phyloP scores from a whole-genome alignment of 306 rosid genomes.

The barrel medic (Medicago truncatula) region DNA sequence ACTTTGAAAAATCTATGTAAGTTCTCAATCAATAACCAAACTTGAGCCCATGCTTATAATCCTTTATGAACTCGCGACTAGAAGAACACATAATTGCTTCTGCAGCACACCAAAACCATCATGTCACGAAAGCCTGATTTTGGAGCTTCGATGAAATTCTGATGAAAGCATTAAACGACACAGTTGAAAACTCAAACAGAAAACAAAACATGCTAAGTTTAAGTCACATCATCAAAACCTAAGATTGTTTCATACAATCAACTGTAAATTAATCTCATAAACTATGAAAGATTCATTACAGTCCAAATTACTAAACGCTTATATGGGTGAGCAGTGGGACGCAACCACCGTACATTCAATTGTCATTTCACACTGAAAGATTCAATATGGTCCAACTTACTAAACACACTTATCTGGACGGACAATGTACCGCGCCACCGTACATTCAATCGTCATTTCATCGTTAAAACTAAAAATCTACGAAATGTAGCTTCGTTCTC shows the following conservation, averaged over 20 bases:
- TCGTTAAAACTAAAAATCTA: background rate
- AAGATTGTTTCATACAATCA: background rate
- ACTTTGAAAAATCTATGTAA: background rate
- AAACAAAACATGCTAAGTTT: background rate
- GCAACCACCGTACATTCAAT: no score
- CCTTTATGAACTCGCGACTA: background rate
- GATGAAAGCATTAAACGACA: background rate
- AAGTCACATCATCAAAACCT: background rate
- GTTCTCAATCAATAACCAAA: background rate
- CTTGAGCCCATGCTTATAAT: background rate
- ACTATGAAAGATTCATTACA: no score
- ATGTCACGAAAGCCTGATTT: background rate
- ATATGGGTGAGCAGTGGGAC: background rate
- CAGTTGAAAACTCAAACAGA: background rate
- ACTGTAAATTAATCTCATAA: background rate
- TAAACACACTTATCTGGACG: no score
- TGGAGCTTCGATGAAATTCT: background rate
- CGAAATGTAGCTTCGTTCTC: no score
- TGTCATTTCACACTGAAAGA: background rate
- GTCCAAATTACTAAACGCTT: no score
- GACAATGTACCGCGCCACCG: no score
- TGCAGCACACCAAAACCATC: background rate
- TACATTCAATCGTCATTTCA: background rate
- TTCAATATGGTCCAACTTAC: no score
- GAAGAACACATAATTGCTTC: background rate